phyloP scores from a whole-genome alignment of 2,329 filamentous ascomycete species.

The Fusarium armeniacum region DNA sequence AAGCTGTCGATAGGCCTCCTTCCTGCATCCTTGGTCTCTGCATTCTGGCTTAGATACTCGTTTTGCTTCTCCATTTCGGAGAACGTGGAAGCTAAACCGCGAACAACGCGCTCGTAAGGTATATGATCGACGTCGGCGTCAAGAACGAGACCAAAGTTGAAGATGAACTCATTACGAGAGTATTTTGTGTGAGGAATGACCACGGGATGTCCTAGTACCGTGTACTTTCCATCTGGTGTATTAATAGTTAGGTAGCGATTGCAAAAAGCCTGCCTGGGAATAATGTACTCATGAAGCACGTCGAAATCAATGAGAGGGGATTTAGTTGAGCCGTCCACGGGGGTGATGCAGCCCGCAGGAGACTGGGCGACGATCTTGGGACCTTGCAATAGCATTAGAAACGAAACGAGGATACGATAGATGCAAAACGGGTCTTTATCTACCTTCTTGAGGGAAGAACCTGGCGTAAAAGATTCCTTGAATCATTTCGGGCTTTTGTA shows the following conservation, averaged over 20 bases:
- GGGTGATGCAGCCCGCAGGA: slow-evolving; percentile 72
- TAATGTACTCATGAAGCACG: slow-evolving; percentile 90
- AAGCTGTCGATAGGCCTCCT: slow-evolving; percentile 84
- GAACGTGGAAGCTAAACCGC: slow-evolving; percentile 87
- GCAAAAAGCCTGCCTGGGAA: slow-evolving; percentile 94
- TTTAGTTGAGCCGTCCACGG: slow-evolving; percentile 54
- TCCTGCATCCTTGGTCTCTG: slow-evolving; percentile 61
- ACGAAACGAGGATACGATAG: neutral
- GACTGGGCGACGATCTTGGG: slow-evolving; percentile 74
- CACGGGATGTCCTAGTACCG: slow-evolving; percentile 89
- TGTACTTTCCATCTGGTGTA: slow-evolving; percentile 77
- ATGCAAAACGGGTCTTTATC: slow-evolving; percentile 57
- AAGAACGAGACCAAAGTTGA: slow-evolving; percentile 93
- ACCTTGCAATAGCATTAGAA: slow-evolving; percentile 55
- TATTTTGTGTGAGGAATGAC: slow-evolving; percentile 88
- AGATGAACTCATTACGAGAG: slow-evolving; percentile 95
- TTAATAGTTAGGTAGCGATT: slow-evolving; percentile 88
- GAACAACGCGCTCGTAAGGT: slow-evolving; percentile 86
- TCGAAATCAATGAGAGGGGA: slow-evolving; percentile 85
- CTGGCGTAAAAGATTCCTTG: slow-evolving; percentile 79
- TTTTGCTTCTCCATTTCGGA: slow-evolving; percentile 93
- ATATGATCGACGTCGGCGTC: slow-evolving; percentile 76
- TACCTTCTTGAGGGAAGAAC: slow-evolving; percentile 77
- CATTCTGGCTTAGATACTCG: slow-evolving; percentile 79
- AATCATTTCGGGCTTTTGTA: slow-evolving; percentile 65